These are phyloP conservation scores for Simplicillium sp. DNA, from an alignment of 2,329 filamentous ascomycete species.

Conservation along the genomic window DNA sequence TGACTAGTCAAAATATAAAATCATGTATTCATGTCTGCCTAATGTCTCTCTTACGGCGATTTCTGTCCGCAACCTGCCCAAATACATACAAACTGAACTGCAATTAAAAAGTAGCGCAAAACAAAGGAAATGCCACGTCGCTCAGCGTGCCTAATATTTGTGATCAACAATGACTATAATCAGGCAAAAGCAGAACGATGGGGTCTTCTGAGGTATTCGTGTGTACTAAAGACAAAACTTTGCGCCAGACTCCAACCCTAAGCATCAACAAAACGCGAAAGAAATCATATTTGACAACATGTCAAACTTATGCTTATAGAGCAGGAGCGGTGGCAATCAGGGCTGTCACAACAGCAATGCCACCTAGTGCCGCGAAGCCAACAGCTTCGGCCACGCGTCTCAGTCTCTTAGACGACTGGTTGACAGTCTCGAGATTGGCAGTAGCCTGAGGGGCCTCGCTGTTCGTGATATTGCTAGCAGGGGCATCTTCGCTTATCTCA, in stretches of 20 bases:
- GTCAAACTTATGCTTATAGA: conserved; percentile 7
- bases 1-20: too few relatives aligned
- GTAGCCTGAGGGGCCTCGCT: neutral
- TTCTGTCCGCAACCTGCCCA: too few relatives aligned
- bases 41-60: too few relatives aligned
- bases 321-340: conserved; percentile 27
- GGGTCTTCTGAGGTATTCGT: too few relatives aligned
- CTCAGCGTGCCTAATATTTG: too few relatives aligned
- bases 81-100: too few relatives aligned
- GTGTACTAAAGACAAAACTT: neutral
- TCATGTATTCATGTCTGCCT: too few relatives aligned
- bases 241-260: neutral
- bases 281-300: neutral
- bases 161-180: too few relatives aligned
- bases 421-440: conserved; percentile 6
- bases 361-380: conserved; percentile 25
- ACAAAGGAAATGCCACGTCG: too few relatives aligned
- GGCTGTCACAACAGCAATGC: conserved; percentile 27
- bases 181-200: too few relatives aligned
- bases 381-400: conserved; percentile 24
- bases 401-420: conserved; percentile 17
- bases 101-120: too few relatives aligned
- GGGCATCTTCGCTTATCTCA: neutral
- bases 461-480: neutral
- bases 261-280: neutral